Evolutionary conservation across 225 moss, liverwort and hornwort species (phyloP), one percentile per base, ranked within the genome.

Genomic region (Bryum argenteum): DNA sequence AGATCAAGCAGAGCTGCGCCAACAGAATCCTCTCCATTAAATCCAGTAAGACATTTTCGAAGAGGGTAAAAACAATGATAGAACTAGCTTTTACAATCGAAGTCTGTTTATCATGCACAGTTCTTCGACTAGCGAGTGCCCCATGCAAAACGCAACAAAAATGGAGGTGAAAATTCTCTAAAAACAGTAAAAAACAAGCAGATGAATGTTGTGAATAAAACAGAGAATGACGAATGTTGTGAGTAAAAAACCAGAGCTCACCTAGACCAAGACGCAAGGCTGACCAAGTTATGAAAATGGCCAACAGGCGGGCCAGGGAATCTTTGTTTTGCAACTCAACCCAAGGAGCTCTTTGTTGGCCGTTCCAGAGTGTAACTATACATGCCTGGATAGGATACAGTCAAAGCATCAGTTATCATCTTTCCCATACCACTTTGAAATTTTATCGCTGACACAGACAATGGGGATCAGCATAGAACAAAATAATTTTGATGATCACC

Each of bases 261-360:
- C 93, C 91, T 86, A 89, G 85, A 55, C 89, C 72, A 76, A 90
- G 82, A 33, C 98, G 92, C 33, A 99, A 80, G 18, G 73, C 94
- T 51, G 94, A 83, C 98, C 98, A 99, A 71, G 94, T 94, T 72
- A 99, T 99, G 58, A 99, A 99, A 65, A 99, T 90, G 55, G 85
- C 67, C 72, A 93, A 81, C 72, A 84, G 85, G 47, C 89, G 91
- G 66, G 98, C 98, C 71, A 85, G 80, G 54, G 94, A 92, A 77
- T 99, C 98, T 86, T 83, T 95, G 20, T 89, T 81, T 37, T 67
- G 80, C 61, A 99, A 75, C 64, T 95, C 94, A 54, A 78, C 55
- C 98, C 98, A 99, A 66, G 92, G 92, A 59, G 80, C 71, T 74
- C 80, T 87, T 63, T 83, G 86, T 54, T 83, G 83, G 23, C 80